Evolutionary conservation across 2,329 filamentous ascomycete genomes (phyloP).

Genomic region (Fusarium bactridioides): DNA sequence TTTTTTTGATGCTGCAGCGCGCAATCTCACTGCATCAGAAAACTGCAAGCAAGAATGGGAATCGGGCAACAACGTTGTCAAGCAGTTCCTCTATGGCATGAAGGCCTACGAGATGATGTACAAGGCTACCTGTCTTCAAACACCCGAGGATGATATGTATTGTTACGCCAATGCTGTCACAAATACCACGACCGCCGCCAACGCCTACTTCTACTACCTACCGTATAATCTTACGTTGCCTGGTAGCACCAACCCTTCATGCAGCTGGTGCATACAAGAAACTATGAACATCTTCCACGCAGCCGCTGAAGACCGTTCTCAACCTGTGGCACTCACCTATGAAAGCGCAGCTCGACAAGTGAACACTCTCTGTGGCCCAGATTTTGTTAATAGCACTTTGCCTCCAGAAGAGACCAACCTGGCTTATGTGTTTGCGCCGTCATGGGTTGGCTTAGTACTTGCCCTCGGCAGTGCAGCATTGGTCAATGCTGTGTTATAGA

Average conservation of each 20-base stretch:
- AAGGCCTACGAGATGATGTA: conserved; percentile 81
- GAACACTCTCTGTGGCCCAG: conserved; percentile 68
- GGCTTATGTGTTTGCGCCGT: conserved; percentile 19
- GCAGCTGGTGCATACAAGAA: conserved; percentile 76
- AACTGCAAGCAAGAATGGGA: conserved; percentile 79
- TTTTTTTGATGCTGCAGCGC: conserved; percentile 71
- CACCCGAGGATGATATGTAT: conserved; percentile 72
- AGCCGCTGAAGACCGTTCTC: conserved; percentile 70
- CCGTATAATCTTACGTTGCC: conserved; percentile 79
- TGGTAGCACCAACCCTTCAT: conserved; percentile 72
- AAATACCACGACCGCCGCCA: conserved; percentile 73
- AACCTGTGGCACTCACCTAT: conserved; percentile 76
- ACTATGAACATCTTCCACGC: conserved; percentile 84
- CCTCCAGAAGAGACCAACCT: conserved; percentile 46
- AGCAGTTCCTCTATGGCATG: conserved; percentile 79
- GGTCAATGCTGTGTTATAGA: conserved; percentile 32
- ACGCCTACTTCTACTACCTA: conserved; percentile 85
- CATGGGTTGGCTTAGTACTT: conserved; percentile 23
- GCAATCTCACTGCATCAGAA: conserved; percentile 65
- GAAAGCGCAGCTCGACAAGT: conserved; percentile 74
- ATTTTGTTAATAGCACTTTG: conserved; percentile 66
- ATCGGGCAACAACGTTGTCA: conserved; percentile 72
- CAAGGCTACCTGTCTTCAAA: conserved; percentile 79
- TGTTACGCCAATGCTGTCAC: conserved; percentile 86
- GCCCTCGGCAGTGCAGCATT: conserved; percentile 27